Base-by-base conservation (phyloP, 306 rosid species). In the Pueraria montana region DNA sequence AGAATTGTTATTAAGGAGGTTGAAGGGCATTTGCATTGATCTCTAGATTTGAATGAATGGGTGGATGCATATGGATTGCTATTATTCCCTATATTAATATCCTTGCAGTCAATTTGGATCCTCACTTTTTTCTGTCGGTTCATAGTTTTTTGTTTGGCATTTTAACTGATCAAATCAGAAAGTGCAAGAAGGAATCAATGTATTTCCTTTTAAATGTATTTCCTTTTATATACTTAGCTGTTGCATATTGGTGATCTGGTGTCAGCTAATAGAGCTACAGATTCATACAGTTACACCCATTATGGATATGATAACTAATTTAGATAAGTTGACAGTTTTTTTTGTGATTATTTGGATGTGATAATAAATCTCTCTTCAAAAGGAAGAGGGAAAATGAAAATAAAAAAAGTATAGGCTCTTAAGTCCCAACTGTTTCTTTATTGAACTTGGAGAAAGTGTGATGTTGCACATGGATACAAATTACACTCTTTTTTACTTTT, bases 31-130 rank as follows among this genome's bases (percentile, higher is more conserved):
- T 40, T 77, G 14, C 36, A 17, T 58, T 55, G 23, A 77, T 64
- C 46, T 64, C 45, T 64, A 34, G 64, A 72, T 80, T 80, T 80
- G 42, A 50, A 40, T 77, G 74, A 10, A 26, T 8, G 36, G 81
- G 18, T 32, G 38, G 16, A n/a, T 12, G 43, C 17, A 62, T n/a
- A n/a, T 26, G 46, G 40, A 38, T 52, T 27, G 61, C 30, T 30
- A 17, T 27, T 70, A 42, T 56, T 20, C 14, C 1, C 64, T 56
- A 0, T 6, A 56, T 21, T 56, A 32, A 32, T 72, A 53, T 69
- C 38, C 68, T 26, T 49, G 74, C 23, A 8, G 18, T 66, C 24
- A 13, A 27, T 43, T 58, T 64, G 48, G 52, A 55, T 16, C n/a
- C 24, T 52, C 59, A 65, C 32, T 74, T 50, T 21, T 27, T 38